Evolutionary conservation across 2,329 filamentous ascomycete genomes (phyloP).

Genomic region (Fusarium odoratissimum): DNA sequence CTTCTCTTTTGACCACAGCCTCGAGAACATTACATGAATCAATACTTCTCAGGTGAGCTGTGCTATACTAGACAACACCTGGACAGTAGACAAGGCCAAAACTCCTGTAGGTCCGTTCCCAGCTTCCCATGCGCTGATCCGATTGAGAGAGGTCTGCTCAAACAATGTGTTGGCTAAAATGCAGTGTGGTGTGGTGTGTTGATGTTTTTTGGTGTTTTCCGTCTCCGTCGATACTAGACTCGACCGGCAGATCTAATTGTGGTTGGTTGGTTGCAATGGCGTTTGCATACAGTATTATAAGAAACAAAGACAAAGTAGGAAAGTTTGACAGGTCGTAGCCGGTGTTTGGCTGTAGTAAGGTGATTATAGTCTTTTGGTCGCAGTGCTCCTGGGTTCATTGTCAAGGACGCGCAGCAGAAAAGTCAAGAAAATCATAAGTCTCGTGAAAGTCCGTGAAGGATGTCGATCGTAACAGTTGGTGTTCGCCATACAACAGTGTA

Average conservation of each 20-base stretch:
- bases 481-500: slow-evolving; percentile 23
- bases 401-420: slow-evolving; percentile 23
- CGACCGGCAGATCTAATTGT: slow-evolving; percentile 28
- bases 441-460: slow-evolving; percentile 48
- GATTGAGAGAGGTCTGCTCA: slow-evolving; percentile 26
- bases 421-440: slow-evolving; percentile 46
- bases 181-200: slow-evolving; percentile 20
- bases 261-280: slow-evolving; percentile 11
- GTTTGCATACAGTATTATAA: slow-evolving; percentile 30
- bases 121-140: slow-evolving; percentile 33
- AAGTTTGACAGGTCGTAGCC: slow-evolving; percentile 41
- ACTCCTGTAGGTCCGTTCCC: slow-evolving; percentile 36
- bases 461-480: slow-evolving; percentile 42
- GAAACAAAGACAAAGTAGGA: slow-evolving; percentile 27
- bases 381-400: slow-evolving; percentile 29
- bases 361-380: slow-evolving; percentile 41
- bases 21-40: slow-evolving; percentile 39
- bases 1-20: slow-evolving; percentile 29
- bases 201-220: slow-evolving; percentile 32
- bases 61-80: slow-evolving; percentile 17
- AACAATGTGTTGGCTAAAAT: slow-evolving; percentile 24
- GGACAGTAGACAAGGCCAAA: slow-evolving; percentile 33
- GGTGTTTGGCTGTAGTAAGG: slow-evolving; percentile 28
- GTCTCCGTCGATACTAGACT: slow-evolving; percentile 9
- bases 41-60: slow-evolving; percentile 16